Conservation (phyloP, 768 basidiomycete genomes). For the Mycena indigotica region DNA sequence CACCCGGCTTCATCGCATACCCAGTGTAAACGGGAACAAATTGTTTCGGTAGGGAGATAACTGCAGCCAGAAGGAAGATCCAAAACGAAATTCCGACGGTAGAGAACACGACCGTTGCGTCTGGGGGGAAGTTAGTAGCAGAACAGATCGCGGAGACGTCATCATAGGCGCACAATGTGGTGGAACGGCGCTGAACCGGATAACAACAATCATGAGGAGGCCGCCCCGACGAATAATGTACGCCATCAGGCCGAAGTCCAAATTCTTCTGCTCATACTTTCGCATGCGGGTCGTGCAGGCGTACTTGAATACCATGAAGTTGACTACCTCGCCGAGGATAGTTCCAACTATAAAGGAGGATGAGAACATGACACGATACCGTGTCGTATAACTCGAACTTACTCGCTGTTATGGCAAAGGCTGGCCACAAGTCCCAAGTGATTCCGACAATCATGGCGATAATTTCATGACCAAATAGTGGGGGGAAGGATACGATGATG, state of each 20-base stretch:
- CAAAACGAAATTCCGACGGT: slow-evolving; percentile 36
- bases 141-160: neutral
- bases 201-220: slow-evolving; percentile 58
- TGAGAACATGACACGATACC: too few species aligned
- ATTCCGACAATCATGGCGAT: slow-evolving; percentile 6
- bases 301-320: slow-evolving; percentile 66
- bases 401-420: slow-evolving; percentile 57
- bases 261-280: slow-evolving; percentile 43
- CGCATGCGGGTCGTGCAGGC: slow-evolving; percentile 54
- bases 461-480: slow-evolving; percentile 52
- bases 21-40: slow-evolving; percentile 40
- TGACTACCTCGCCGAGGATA: slow-evolving; percentile 62
- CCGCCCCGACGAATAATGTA: slow-evolving; percentile 66
- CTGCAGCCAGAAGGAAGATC: slow-evolving; percentile 35
- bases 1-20: slow-evolving; percentile 3
- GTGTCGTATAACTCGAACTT: too few species aligned
- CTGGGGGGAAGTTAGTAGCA: slow-evolving; percentile 13
- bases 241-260: slow-evolving; percentile 39
- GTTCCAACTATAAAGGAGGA: slow-evolving; percentile 56
- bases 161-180: slow-evolving; percentile 15
- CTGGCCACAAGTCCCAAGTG: slow-evolving; percentile 1
- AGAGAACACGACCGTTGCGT: slow-evolving; percentile 31
- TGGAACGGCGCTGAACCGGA: slow-evolving; percentile 46
- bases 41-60: slow-evolving; percentile 39
- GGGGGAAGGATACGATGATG: slow-evolving; percentile 41